A percentile compares a stretch with the other conserved stretches of the same genome.
Conservation (phyloP, 2,329 filamentous ascomycete species). For the Aspergillus fumigatus region DNA sequence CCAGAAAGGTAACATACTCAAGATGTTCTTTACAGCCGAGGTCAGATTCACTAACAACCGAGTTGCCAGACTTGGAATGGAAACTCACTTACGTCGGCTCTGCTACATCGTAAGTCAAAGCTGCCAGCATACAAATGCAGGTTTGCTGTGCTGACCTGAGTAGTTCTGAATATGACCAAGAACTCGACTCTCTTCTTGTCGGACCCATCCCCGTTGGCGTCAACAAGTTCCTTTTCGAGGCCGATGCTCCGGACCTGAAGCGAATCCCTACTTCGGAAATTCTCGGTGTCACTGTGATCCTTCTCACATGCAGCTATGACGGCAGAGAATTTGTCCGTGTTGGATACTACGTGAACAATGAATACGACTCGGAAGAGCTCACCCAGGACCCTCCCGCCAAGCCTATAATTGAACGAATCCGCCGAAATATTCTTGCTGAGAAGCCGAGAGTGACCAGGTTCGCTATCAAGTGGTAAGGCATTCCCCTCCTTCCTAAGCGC, state of each 20-base stretch:
- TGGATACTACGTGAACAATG: constrained; percentile 99
- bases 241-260: constrained; percentile 82
- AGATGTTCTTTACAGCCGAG: not conserved
- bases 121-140: not conserved
- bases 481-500: not conserved
- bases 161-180: constrained; percentile 95
- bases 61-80: constrained; percentile 82
- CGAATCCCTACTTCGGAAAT: constrained; percentile 94
- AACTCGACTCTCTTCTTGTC: constrained; percentile 93
- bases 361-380: constrained; percentile 90
- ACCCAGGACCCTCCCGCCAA: constrained; percentile 85
- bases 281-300: constrained; percentile 92
- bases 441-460: constrained; percentile 97
- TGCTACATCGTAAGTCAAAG: constrained; percentile 75
- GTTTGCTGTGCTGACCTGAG: constrained; percentile 19
- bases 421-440: constrained; percentile 87
- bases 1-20: constrained; percentile 66
- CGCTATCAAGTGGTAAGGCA: constrained; percentile 86
- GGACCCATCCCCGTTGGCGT: constrained; percentile 96
- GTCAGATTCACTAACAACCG: constrained; percentile 12
- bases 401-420: constrained; percentile 86
- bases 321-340: constrained; percentile 95
- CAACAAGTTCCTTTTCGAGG: constrained; percentile 98
- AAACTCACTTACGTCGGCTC: constrained; percentile 99
- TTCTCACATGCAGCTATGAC: constrained; percentile 95